Conservation (phyloP, 768 basidiomycete genomes). For the Suillus lakei region DNA sequence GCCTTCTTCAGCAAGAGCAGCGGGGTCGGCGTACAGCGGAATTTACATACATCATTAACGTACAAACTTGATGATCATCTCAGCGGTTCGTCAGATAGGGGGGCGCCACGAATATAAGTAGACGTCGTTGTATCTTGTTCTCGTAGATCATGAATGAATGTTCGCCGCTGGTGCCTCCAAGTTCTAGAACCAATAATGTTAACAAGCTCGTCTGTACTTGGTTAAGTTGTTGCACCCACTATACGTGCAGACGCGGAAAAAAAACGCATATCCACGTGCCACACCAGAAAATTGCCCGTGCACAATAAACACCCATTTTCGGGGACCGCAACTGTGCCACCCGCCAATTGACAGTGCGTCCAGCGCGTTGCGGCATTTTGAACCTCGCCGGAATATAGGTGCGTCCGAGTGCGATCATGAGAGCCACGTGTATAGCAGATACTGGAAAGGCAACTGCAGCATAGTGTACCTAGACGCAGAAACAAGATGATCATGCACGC, state of each 20-base stretch:
- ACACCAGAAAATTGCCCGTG: not conserved
- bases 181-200: not conserved
- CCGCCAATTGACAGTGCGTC: not conserved
- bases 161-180: not conserved
- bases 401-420: not conserved
- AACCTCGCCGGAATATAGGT: not conserved
- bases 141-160: not conserved
- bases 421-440: not conserved
- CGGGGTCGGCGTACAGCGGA: not conserved
- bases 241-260: not conserved
- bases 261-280: not conserved
- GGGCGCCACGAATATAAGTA: not conserved
- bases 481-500: not conserved
- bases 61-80: not conserved
- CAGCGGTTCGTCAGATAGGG: not conserved
- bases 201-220: not conserved
- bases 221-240: not conserved
- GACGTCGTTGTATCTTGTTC: not conserved
- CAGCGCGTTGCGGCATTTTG: not conserved
- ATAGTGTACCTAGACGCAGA: not conserved
- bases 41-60: constrained; percentile 25
- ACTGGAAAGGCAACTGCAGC: not conserved
- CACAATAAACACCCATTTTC: not conserved
- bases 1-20: constrained; percentile 85
- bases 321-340: not conserved